phyloP scores from a whole-genome alignment of 306 rosid genomes.

The Cucurbita maxima region DNA sequence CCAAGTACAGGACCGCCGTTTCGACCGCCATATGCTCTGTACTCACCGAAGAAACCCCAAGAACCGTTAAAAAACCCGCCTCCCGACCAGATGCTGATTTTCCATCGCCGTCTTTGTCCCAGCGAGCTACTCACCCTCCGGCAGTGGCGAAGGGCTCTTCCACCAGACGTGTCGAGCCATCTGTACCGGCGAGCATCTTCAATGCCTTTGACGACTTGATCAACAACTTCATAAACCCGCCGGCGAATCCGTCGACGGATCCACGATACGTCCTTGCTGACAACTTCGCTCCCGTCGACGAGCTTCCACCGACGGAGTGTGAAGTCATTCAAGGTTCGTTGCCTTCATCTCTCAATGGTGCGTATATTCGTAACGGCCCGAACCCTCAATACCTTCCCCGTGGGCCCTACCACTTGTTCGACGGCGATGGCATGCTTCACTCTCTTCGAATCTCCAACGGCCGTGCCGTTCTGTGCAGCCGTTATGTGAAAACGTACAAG shows the following conservation, averaged over 20 bases:
- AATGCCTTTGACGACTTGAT: conserved; percentile 52
- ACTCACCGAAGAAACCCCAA: neutral
- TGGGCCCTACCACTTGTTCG: conserved; percentile 90
- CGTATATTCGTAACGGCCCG: conserved; percentile 81
- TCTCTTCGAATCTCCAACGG: conserved; percentile 40
- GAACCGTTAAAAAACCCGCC: neutral
- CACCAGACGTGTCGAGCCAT: neutral
- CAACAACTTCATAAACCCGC: conserved; percentile 76
- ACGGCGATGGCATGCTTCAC: conserved; percentile 93
- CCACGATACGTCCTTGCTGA: conserved; percentile 40
- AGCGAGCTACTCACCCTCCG: neutral
- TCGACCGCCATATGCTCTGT: neutral
- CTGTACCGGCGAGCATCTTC: conserved; percentile 21
- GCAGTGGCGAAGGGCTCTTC: neutral
- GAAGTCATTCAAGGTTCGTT: conserved; percentile 30
- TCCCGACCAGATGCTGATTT: neutral
- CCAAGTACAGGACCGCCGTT: neutral
- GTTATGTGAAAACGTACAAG: conserved; percentile 58
- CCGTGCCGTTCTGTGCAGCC: conserved; percentile 58
- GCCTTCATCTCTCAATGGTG: conserved; percentile 54
- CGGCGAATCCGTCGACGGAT: conserved; percentile 34
- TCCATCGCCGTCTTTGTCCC: neutral
- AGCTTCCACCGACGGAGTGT: conserved; percentile 73
- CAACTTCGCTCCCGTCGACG: conserved; percentile 64
- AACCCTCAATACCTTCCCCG: conserved; percentile 84